phyloP scores from a whole-genome alignment of 805 yeast species.

The Saturnispora sekii region DNA sequence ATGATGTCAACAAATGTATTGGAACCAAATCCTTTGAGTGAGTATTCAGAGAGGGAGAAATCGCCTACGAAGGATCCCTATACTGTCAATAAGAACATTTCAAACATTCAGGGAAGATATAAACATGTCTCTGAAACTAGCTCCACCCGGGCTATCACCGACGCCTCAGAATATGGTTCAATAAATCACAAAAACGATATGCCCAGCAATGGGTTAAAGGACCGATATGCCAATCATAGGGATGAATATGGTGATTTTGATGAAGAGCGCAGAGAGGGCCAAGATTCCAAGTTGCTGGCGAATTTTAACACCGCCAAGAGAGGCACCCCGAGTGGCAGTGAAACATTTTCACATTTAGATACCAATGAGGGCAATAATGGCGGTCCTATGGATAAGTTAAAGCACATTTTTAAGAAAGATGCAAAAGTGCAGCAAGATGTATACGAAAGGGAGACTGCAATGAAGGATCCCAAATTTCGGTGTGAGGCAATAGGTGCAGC shows the following conservation, averaged over 20 bases:
- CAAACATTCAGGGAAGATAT: too few relatives aligned
- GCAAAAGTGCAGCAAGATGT: background rate
- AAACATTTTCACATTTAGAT: background rate
- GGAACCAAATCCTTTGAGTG: background rate
- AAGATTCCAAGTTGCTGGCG: background rate
- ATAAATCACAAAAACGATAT: background rate
- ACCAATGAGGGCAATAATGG: background rate
- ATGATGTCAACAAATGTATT: background rate
- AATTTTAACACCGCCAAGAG: constrained; percentile 6
- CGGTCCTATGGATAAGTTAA: background rate
- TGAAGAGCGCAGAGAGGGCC: background rate
- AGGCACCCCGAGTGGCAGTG: background rate
- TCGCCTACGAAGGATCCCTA: background rate
- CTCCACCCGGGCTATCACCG: constrained; percentile 2
- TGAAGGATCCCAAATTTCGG: background rate
- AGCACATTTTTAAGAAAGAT: constrained; percentile 5
- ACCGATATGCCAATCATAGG: constrained; percentile 1
- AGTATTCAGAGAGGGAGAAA: too few relatives aligned
- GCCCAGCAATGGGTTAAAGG: background rate
- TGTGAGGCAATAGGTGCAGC: constrained; percentile 3
- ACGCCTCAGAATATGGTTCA: background rate
- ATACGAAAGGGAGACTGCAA: background rate
- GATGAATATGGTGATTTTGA: constrained; percentile 3
- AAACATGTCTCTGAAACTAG: background rate
- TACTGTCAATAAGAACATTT: background rate